phyloP scores from a whole-genome alignment of 2,329 filamentous ascomycete genomes.

The Erysiphe pulchra region DNA sequence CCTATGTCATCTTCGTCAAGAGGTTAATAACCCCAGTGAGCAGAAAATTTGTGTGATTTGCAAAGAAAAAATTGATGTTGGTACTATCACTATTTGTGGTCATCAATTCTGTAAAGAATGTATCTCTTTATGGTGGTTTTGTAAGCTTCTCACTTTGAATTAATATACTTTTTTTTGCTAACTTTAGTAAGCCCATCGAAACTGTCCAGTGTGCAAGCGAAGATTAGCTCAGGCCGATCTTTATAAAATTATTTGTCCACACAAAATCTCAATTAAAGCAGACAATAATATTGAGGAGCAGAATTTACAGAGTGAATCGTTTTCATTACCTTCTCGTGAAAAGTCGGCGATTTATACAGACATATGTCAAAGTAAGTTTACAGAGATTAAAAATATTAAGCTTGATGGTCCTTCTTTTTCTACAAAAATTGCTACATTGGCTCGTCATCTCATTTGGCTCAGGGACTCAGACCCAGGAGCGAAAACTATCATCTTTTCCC shows the following conservation, averaged over 20 bases:
- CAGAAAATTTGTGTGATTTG: slow-evolving; percentile 69
- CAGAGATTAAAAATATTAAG: slow-evolving; percentile 61
- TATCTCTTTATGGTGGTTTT: slow-evolving; percentile 49
- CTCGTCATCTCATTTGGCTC: slow-evolving; percentile 66
- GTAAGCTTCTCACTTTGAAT: slow-evolving; percentile 2
- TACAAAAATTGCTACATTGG: slow-evolving; percentile 68
- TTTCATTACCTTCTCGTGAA: slow-evolving; percentile 3
- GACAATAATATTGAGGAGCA: slow-evolving; percentile 3
- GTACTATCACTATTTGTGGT: slow-evolving; percentile 64
- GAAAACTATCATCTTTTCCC: slow-evolving; percentile 86
- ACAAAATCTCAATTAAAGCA: slow-evolving; percentile 38
- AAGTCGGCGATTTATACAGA: slow-evolving; percentile 45
- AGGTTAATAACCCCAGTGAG: slow-evolving; percentile 28
- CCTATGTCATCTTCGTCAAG: slow-evolving; percentile 17
- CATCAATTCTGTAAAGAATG: slow-evolving; percentile 86
- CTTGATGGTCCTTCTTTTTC: slow-evolving; percentile 51
- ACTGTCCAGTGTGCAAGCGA: slow-evolving; percentile 67
- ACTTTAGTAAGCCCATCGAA: slow-evolving; percentile 26
- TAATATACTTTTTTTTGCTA: neutral
- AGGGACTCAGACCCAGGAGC: slow-evolving; percentile 61
- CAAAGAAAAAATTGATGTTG: slow-evolving; percentile 47
- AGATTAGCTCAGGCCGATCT: slow-evolving; percentile 39
- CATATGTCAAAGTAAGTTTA: slow-evolving; percentile 43
- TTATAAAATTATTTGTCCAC: slow-evolving; percentile 33
- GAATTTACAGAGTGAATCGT: slow-evolving; percentile 7